Percentiles rank a stretch among this genome's conserved stretches.
Evolutionary conservation across 345 rosid genomes (phyloP).

Genomic region (Diplotaxis tenuifolia): DNA sequence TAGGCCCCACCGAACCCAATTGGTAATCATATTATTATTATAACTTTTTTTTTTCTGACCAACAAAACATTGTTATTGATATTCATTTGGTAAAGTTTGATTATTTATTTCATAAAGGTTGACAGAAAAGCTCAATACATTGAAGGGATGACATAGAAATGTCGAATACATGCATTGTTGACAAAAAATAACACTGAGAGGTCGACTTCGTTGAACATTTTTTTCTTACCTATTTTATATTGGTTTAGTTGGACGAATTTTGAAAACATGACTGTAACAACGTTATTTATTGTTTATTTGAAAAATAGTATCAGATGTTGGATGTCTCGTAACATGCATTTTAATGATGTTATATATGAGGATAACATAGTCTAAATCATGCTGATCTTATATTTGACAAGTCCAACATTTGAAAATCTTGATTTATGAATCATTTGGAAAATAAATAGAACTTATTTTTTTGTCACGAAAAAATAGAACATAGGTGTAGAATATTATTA

Average conservation of each 20-base stretch:
- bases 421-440: background rate
- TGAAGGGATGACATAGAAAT: conserved; percentile 1
- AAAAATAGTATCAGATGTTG: conserved; percentile 12
- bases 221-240: background rate
- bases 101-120: conserved; percentile 21
- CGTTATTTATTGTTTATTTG: conserved; percentile 9
- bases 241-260: background rate
- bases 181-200: conserved; percentile 1
- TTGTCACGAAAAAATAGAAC: too few species aligned
- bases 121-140: conserved; percentile 22
- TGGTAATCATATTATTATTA: conserved; percentile 2
- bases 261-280: conserved; percentile 9
- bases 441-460: background rate
- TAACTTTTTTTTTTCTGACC: conserved; percentile 16
- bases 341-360: conserved; percentile 9
- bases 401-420: background rate
- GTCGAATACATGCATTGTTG: conserved; percentile 28
- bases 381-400: background rate
- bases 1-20: conserved; percentile 27
- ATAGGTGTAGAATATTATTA: too few species aligned
- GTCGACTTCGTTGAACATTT: background rate
- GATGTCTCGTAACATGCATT: conserved; percentile 24
- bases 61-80: conserved; percentile 8
- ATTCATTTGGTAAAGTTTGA: background rate
- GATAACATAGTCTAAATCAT: conserved; percentile 22